Evolutionary conservation across 2,329 filamentous ascomycete species (phyloP), one percentile per base, ranked within the genome.

Genomic region (Fusarium sp.): DNA sequence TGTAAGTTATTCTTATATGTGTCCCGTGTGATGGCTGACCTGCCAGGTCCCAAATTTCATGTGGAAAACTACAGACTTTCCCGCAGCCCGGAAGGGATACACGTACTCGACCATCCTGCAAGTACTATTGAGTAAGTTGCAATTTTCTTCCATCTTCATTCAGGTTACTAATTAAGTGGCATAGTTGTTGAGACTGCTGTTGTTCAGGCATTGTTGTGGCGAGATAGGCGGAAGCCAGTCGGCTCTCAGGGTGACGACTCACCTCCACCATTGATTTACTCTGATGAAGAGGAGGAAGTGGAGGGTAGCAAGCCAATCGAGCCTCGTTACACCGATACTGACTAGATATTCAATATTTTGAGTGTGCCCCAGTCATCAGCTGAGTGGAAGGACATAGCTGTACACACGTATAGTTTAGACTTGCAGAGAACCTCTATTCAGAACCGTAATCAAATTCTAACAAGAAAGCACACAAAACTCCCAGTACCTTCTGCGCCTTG

Each of bases 51-150:
- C 56, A 12, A 58, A 58, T 10, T 58, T 58, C 13, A 38, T 55
- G 5, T 55, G 56, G 48, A 58, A 58, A 8, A 58, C 56, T 0
- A 55, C 48, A 11, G 48, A 55, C 9, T 55, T 58, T 20, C 48
- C 48, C 2, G 23, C 16, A 11, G 48, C 56, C 10, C 2, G 3
- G 8, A 58, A 58, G 20, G 56, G 56, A 0, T 58, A 58, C 12
- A 58, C 18, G 3, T 58, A 39, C 29, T 33, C 48, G 10, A 55
- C 28, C 0, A 29, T 57, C 1, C 47, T 57, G 6, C 54, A 57
- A 13, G 55, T 38, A 18, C 4, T 57, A 10, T 23, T 57, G 23
- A 57, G 52, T 56, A 38, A 49, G 52, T 56, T 41, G 9, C 16
- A 8, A 3, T 1, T 3, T 1, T 12, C 5, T 16, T 1, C 7